Evolutionary conservation across 192 early-diverging fungal genomes (phyloP), one percentile per base, ranked within the genome.

Genomic region (Backusella psychrophila): DNA sequence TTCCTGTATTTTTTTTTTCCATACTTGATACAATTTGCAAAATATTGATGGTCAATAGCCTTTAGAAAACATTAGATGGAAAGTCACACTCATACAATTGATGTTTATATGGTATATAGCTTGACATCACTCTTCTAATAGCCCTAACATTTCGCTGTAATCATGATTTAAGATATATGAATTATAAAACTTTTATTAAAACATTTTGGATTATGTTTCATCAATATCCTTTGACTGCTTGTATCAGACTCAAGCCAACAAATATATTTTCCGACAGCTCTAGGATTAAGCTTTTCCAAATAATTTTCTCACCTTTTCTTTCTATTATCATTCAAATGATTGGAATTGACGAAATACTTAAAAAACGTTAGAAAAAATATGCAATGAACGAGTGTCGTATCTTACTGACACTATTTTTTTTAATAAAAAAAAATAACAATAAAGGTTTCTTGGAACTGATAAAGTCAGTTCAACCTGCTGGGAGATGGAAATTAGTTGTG

Each of bases 401-500:
- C 23, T 42, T 53, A 9, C 17, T 11, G 31, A 39, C 33, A 33
- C 33, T 67, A 59, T 49, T 21, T 35, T 14, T 53, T 70, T 23
- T 35, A 26, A 3, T 39, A 12, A 39, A 39, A 39, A 39, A 39
- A 39, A 39, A 34, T 66, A 4, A 26, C 9, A 14, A 26, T 44
- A 29, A 75, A 90, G 89, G 87, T 31, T 85, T 90, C 72, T 59
- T 92, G 34, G 94, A 95, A 63, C 92, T 92, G 83, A 91, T 96
- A 67, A 88, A 90, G 71, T 87, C 92, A 0, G 89, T 95, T 11
- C 88, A 94, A 72, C 92, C 93, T 8, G 82, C 91, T 15, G 87
- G 87, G 69, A 82, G 88, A 46, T 96, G 92, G 93, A 96, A 96
- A 82, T 87, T 96, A 44, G 85, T 96, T 0, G 90, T 96, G 9